Evolutionary conservation across 768 basidiomycete species (phyloP).

Genomic region (Paxillus rubicundulus): DNA sequence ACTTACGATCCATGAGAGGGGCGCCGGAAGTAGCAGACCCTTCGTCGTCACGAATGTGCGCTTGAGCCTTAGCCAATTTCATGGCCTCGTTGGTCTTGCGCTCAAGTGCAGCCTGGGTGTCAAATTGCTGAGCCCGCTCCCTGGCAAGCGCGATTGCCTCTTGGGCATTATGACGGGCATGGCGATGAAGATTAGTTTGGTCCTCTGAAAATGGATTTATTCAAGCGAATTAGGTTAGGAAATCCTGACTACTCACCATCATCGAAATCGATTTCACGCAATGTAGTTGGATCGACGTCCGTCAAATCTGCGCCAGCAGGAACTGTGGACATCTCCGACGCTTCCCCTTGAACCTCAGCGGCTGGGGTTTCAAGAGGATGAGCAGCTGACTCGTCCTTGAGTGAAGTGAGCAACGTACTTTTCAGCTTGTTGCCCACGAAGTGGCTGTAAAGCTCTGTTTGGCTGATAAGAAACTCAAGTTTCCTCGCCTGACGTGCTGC

Average conservation of each 20-base stretch:
- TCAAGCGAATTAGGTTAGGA: not conserved
- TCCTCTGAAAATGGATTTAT: slow-evolving; percentile 57
- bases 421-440: slow-evolving; percentile 97
- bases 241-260: slow-evolving; percentile 57
- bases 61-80: slow-evolving; percentile 58
- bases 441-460: slow-evolving; percentile 98
- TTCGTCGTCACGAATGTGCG: slow-evolving; percentile 43
- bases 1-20: slow-evolving; percentile 73
- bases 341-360: slow-evolving; percentile 70
- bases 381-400: slow-evolving; percentile 14
- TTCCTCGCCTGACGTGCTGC: slow-evolving; percentile 92
- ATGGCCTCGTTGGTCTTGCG: slow-evolving; percentile 79
- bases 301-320: slow-evolving; percentile 59
- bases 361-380: slow-evolving; percentile 42
- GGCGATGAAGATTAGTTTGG: slow-evolving; percentile 76
- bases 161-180: slow-evolving; percentile 87
- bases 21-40: slow-evolving; percentile 35
- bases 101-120: slow-evolving; percentile 75
- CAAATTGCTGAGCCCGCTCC: slow-evolving; percentile 81
- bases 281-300: slow-evolving; percentile 48
- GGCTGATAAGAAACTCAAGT: slow-evolving; percentile 96
- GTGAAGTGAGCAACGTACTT: slow-evolving; percentile 47
- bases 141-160: slow-evolving; percentile 80
- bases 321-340: slow-evolving; percentile 36
- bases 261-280: slow-evolving; percentile 87